Percentiles rank a stretch among this genome's conserved stretches.
Evolutionary conservation across 345 rosid species (phyloP).

Genomic region (Streptanthus diversifolius): DNA sequence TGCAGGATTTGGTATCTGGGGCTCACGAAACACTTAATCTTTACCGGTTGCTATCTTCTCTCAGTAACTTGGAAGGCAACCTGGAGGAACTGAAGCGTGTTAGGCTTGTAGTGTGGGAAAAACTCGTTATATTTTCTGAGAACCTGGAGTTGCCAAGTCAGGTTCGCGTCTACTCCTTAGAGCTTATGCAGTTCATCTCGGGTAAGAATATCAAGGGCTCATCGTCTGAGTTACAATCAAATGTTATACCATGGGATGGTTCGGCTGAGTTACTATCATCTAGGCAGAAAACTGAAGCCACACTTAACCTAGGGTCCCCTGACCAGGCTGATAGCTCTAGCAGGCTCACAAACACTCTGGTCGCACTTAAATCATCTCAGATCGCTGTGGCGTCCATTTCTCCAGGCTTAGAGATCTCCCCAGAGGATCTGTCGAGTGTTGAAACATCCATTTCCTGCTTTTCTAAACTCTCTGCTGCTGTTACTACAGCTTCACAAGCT

Average conservation of each 20-base stretch:
- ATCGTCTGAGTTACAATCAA: constrained; percentile 50
- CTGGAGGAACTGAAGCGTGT: constrained; percentile 61
- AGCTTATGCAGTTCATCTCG: constrained; percentile 76
- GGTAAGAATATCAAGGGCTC: constrained; percentile 58
- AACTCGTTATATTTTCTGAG: constrained; percentile 61
- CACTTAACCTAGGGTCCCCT: constrained; percentile 34
- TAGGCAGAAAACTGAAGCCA: constrained; percentile 42
- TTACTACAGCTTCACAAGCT: constrained; percentile 46
- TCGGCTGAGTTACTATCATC: constrained; percentile 58
- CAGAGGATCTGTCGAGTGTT: constrained; percentile 53
- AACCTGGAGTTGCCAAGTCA: constrained; percentile 72
- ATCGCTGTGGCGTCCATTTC: constrained; percentile 58
- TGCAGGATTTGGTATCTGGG: constrained; percentile 52
- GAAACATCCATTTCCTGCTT: constrained; percentile 69
- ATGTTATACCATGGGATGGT: constrained; percentile 77
- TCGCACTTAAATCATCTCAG: constrained; percentile 89
- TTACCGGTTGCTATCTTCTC: constrained; percentile 61
- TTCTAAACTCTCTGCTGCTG: constrained; percentile 55
- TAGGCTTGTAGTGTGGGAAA: constrained; percentile 73
- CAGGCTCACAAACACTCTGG: constrained; percentile 71
- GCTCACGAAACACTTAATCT: constrained; percentile 47
- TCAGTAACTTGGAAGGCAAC: constrained; percentile 74
- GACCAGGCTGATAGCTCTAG: constrained; percentile 55
- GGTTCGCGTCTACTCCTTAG: constrained; percentile 70
- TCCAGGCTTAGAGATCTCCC: constrained; percentile 60